Base-by-base conservation (phyloP, 768 basidiomycete species). In the Leccinum uliginosum region DNA sequence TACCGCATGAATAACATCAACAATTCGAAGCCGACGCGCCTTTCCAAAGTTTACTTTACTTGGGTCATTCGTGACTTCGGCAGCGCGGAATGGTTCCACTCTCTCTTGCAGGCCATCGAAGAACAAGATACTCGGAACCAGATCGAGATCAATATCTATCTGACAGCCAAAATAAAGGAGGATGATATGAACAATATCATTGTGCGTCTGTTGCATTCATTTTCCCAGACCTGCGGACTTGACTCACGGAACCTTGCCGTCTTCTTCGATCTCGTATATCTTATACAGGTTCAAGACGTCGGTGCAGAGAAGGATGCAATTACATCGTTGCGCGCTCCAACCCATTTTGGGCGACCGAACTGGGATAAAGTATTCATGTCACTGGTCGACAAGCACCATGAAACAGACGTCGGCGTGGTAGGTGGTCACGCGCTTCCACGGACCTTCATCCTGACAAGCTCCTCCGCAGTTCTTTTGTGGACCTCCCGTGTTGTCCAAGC, bases 21-120 rank as follows among this genome's bases (percentile, higher is more conserved):
- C 66, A 74, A 78, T 60, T 82, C 81, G 23, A 86, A 85, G 71
- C 83, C 84, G 14, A 95, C 93, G 1, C 82, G 91, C 49, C 81
- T 97, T 40, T 89, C 88, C 50, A 97, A 98, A 75, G 85, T 91
- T 49, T 93, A 93, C 78, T 93, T 95, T 70, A 91, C 90, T 15
- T 95, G 93, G 93, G 92, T 95, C 66, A 96, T 96, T 69, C 88
- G 91, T 63, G 93, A 95, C 71, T 93, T 92, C 66, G 90, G 88
- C 59, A 81, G 82, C 38, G 90, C 91, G 5, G 91, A 92, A 69
- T 93, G 91, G 91, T 96, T 97, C 84, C 92, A 95, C 74, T 91
- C 90, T 7, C 83, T 98, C 29, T 77, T 98, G 58, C 85, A 91
- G 63, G 94, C 95, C 21, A 90, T 96, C 62, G 94, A 97, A 71